These are phyloP conservation scores for Dovyalis caffra DNA, from an alignment of 345 rosid species.

Conservation along the genomic window DNA sequence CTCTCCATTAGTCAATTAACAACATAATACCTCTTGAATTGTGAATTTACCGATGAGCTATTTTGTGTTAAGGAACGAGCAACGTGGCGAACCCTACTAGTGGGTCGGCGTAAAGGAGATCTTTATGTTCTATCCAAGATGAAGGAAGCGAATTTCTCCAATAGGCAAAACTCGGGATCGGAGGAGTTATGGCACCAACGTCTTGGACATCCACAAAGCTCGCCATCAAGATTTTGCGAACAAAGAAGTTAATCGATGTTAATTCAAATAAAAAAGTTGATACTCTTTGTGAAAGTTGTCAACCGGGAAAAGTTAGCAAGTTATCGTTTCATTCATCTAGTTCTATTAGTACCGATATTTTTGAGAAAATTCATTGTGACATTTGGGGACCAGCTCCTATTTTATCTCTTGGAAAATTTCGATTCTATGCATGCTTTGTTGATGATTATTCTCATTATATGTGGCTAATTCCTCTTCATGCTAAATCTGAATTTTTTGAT, in stretches of 20 bases:
- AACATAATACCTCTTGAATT: too few relatives aligned
- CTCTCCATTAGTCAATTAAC: too few relatives aligned
- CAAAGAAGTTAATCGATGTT: slow-evolving; percentile 10
- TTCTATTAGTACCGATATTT: not conserved
- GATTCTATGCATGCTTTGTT: too few relatives aligned
- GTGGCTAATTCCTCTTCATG: not conserved
- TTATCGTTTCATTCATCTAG: not conserved
- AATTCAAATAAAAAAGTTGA: not conserved
- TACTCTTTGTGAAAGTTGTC: slow-evolving; percentile 20
- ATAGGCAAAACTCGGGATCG: too few relatives aligned
- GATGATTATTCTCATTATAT: slow-evolving; percentile 6
- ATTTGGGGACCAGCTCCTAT: slow-evolving; percentile 9
- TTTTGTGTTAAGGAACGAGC: too few relatives aligned
- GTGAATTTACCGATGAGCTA: too few relatives aligned
- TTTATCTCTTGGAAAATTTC: not conserved
- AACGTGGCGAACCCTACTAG: too few relatives aligned
- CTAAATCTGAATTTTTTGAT: slow-evolving; percentile 14
- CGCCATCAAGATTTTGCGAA: not conserved
- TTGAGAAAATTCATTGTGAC: slow-evolving; percentile 14
- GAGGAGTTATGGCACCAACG: too few relatives aligned
- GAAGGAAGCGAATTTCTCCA: too few relatives aligned
- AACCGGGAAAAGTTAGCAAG: slow-evolving; percentile 2
- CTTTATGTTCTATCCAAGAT: too few relatives aligned
- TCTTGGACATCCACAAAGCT: not conserved
- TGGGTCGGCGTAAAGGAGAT: too few relatives aligned